Evolutionary conservation across 371 early-diverging fungal genomes (phyloP).

Genomic region (Mortierella sp.): DNA sequence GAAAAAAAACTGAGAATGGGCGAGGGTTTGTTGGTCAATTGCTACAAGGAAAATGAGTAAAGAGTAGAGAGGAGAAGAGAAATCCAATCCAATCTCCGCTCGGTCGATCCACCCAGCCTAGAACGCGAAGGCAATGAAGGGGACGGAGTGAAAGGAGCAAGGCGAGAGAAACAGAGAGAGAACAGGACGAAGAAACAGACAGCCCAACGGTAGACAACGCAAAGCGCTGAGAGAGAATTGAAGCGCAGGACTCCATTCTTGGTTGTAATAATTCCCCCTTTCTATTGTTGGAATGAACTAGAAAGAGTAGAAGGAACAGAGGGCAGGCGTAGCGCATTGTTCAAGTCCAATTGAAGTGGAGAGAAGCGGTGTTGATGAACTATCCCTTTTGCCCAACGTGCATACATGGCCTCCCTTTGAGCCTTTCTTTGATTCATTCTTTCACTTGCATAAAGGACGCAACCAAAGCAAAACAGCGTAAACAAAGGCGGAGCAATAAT

Average conservation of each 20-base stretch:
- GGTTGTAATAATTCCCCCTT: background rate
- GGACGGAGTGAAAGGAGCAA: background rate
- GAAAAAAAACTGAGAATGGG: background rate
- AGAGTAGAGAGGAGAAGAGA: background rate
- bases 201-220: background rate
- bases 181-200: background rate
- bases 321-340: slow-evolving; percentile 1
- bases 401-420: background rate
- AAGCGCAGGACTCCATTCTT: background rate
- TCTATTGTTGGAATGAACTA: slow-evolving; percentile 3
- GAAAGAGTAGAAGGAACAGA: background rate
- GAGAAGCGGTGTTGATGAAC: background rate
- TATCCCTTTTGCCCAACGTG: background rate
- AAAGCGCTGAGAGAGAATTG: background rate
- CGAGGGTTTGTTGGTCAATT: background rate
- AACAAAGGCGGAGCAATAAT: slow-evolving; percentile 2
- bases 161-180: background rate
- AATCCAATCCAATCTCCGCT: background rate
- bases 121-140: background rate
- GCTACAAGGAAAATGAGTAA: background rate
- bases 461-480: background rate
- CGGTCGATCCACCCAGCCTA: slow-evolving; percentile 9
- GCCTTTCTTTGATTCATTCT: background rate
- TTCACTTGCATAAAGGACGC: background rate
- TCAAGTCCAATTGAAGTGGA: background rate